phyloP scores from a whole-genome alignment of 345 rosid species.

The Triadica sebifera region DNA sequence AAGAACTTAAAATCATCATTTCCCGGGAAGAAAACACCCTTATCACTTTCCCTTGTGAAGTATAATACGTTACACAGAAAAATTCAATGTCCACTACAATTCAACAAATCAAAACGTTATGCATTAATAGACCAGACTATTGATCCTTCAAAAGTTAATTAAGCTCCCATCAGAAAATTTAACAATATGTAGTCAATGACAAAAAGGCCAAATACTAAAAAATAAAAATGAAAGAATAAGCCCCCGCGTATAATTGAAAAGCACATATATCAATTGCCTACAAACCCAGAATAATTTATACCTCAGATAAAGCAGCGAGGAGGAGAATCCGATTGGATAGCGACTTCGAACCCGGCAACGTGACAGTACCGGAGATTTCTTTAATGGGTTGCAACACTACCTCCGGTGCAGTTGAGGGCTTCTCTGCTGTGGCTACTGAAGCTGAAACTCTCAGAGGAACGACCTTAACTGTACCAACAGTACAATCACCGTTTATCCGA shows the following conservation, averaged over 20 bases:
- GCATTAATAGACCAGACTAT: background rate
- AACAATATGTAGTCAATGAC: background rate
- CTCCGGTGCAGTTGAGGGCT: slow-evolving; percentile 61
- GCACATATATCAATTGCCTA: background rate
- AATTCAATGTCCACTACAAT: background rate
- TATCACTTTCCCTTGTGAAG: background rate
- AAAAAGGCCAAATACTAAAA: background rate
- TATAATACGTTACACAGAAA: background rate
- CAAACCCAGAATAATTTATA: slow-evolving; percentile 15
- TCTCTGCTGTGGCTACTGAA: slow-evolving; percentile 62
- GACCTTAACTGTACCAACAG: slow-evolving; percentile 3
- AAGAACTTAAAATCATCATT: background rate
- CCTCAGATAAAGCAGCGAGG: slow-evolving; percentile 92
- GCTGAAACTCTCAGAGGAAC: slow-evolving; percentile 43
- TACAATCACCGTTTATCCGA: slow-evolving; percentile 5
- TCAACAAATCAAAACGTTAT: background rate
- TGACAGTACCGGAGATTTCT: slow-evolving; percentile 78
- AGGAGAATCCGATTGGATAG: slow-evolving; percentile 89
- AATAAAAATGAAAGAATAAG: background rate
- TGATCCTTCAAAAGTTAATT: background rate
- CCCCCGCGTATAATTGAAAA: background rate
- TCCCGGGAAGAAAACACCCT: background rate
- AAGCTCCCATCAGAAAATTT: background rate
- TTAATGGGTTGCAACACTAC: slow-evolving; percentile 76
- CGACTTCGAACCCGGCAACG: slow-evolving; percentile 91